These are phyloP conservation scores for Saraca asoca DNA, from an alignment of 331 rosid species.

Conservation along the genomic window DNA sequence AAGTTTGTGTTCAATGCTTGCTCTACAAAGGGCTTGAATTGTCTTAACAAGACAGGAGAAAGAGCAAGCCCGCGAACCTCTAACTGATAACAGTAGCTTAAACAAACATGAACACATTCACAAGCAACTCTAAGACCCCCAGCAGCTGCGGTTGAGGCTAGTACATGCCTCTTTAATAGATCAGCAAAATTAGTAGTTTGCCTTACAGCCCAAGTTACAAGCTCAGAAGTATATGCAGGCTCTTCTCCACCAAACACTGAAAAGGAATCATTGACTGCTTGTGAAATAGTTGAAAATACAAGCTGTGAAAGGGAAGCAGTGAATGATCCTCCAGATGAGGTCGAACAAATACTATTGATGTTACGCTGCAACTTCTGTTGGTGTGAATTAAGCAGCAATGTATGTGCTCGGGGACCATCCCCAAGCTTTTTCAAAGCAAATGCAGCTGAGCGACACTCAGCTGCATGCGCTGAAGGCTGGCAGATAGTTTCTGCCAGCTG, in stretches of 20 bases:
- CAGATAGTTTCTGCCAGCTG: slow-evolving; percentile 71
- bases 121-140: slow-evolving; percentile 77
- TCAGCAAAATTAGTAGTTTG: slow-evolving; percentile 54
- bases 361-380: slow-evolving; percentile 48
- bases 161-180: slow-evolving; percentile 62
- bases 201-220: slow-evolving; percentile 88
- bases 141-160: slow-evolving; percentile 70
- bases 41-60: slow-evolving; percentile 65
- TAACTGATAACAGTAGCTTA: slow-evolving; percentile 65
- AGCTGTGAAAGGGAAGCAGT: slow-evolving; percentile 67
- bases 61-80: slow-evolving; percentile 79
- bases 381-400: slow-evolving; percentile 65
- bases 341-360: slow-evolving; percentile 44
- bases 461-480: slow-evolving; percentile 61
- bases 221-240: slow-evolving; percentile 80
- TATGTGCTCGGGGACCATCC: slow-evolving; percentile 85
- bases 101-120: slow-evolving; percentile 76
- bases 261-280: slow-evolving; percentile 67
- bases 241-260: slow-evolving; percentile 71
- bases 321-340: slow-evolving; percentile 49
- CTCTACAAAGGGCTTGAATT: slow-evolving; percentile 67
- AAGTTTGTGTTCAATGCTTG: slow-evolving; percentile 56
- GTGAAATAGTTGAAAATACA: slow-evolving; percentile 79
- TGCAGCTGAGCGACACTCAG: slow-evolving; percentile 69
- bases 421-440: slow-evolving; percentile 70